Conservation (phyloP, 805 yeast genomes). For the Cyberlindnera sargentensis region DNA sequence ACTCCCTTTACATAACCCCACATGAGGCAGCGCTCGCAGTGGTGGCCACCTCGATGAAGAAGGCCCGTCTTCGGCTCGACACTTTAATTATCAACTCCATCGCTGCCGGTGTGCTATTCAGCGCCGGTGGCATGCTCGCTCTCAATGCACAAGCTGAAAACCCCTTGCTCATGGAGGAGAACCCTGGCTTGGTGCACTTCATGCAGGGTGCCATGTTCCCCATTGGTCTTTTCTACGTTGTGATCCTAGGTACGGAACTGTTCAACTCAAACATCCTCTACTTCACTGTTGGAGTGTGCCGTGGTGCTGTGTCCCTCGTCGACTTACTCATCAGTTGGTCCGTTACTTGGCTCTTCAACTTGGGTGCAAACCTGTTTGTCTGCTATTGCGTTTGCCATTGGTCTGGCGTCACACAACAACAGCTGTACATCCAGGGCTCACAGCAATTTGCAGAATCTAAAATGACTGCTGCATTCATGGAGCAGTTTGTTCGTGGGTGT, state of each 20-base stretch:
- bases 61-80: constrained; percentile 58
- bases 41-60: constrained; percentile 82
- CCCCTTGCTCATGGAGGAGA: constrained; percentile 32
- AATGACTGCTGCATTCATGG: constrained; percentile 43
- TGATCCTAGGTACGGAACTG: constrained; percentile 67
- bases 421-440: constrained; percentile 41
- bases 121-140: constrained; percentile 68
- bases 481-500: constrained; percentile 61
- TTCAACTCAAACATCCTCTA: constrained; percentile 70
- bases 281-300: constrained; percentile 58
- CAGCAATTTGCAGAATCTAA: constrained; percentile 35
- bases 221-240: constrained; percentile 69
- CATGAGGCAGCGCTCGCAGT: constrained; percentile 80
- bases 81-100: constrained; percentile 56
- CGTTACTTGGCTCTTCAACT: constrained; percentile 59
- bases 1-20: constrained; percentile 58
- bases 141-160: constrained; percentile 47
- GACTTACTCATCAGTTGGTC: constrained; percentile 62
- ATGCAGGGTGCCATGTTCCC: constrained; percentile 60
- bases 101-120: constrained; percentile 62
- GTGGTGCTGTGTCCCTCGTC: constrained; percentile 62
- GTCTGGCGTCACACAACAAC: constrained; percentile 40
- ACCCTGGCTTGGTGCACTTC: constrained; percentile 47
- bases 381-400: constrained; percentile 55
- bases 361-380: constrained; percentile 59